Evolutionary conservation across 2,329 filamentous ascomycete species (phyloP), one percentile per base, ranked within the genome.

Genomic region (Mollisiaceae sp.): DNA sequence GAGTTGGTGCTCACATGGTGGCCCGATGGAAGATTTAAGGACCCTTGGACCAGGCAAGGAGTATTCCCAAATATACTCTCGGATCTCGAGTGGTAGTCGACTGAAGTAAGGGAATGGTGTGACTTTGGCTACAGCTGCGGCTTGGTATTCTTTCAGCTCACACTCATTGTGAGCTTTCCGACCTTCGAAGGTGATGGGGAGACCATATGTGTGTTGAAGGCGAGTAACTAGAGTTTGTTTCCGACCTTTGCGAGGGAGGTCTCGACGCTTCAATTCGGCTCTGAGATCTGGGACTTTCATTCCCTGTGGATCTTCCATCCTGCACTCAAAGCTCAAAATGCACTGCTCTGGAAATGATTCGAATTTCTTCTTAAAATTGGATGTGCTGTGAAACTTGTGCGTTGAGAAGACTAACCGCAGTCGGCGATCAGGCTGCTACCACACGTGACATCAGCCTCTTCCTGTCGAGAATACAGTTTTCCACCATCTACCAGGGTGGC

Each of bases 11-110:
- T 59, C 57, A 54, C 50, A 54, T 4, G 32, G 15, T 18, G 24
- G 22, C 5, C 27, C 22, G 14, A 4, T 18, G 15, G 24, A 24
- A n/a, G 8, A 27, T 32, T 35, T 27, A 3, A 54, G 15, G 24
- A 54, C 50, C n/a, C 50, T 54, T 54, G 50, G 50, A 32, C 24
- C 50, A 8, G 50, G 50, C 24, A 54, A 35, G 22, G 50, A 54
- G 50, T 32, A 54, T 27, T 54, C 22, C 67, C 65, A 67, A 5
- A 69, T 65, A 8, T 43, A 32, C 1, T 47, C 57, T 14, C 65
- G 65, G 20, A 69, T 60, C 52, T 69, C 65, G 1, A 39, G n/a
- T 8, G 67, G 67, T 14, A 69, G 38, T 24, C 41, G 45, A 4
- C 27, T 35, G 39, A 69, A 69, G 8, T n/a, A 32, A 47, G 64